These are phyloP conservation scores for Starmerella stellata DNA, from an alignment of 805 yeast genomes.

Conservation along the genomic window DNA sequence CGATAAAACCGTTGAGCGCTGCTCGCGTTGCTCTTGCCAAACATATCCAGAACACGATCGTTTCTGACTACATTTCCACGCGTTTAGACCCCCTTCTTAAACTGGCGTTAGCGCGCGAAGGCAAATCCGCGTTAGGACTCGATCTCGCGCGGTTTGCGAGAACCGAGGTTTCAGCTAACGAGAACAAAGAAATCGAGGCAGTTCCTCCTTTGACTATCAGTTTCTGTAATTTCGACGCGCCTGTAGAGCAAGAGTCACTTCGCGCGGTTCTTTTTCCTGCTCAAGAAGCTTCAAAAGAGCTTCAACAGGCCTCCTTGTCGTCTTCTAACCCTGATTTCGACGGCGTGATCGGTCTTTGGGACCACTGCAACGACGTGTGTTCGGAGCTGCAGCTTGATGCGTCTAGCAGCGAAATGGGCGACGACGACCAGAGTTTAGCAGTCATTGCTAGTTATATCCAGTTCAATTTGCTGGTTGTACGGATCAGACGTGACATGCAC, in stretches of 20 bases:
- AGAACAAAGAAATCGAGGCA: not conserved
- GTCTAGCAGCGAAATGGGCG: slow-evolving; percentile 26
- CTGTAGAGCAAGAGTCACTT: slow-evolving; percentile 1
- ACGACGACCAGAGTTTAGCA: slow-evolving; percentile 48
- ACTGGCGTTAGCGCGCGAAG: slow-evolving; percentile 32
- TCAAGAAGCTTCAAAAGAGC: slow-evolving; percentile 50
- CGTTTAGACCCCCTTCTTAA: slow-evolving; percentile 50
- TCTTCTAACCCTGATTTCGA: slow-evolving; percentile 26
- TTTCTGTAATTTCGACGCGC: slow-evolving; percentile 13
- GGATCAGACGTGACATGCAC: slow-evolving; percentile 50
- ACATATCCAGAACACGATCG: slow-evolving; percentile 18
- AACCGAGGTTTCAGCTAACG: slow-evolving; percentile 1
- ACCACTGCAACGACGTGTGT: slow-evolving; percentile 3
- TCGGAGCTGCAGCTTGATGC: slow-evolving; percentile 22
- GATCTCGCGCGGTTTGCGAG: slow-evolving; percentile 21
- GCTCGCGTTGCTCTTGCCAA: slow-evolving; percentile 34
- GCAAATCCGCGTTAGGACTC: slow-evolving; percentile 25
- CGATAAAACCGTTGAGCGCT: slow-evolving; percentile 39
- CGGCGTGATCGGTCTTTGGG: slow-evolving; percentile 7
- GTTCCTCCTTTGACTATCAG: slow-evolving; percentile 14
- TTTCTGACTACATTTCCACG: slow-evolving; percentile 37
- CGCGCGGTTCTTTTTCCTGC: slow-evolving; percentile 29
- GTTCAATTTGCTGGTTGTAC: slow-evolving; percentile 45
- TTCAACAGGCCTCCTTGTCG: slow-evolving; percentile 46
- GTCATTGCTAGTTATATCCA: slow-evolving; percentile 58